These are phyloP conservation scores for Sanghuangporus sanghuang DNA, from an alignment of 1,284 basidiomycete species.

Conservation along the genomic window DNA sequence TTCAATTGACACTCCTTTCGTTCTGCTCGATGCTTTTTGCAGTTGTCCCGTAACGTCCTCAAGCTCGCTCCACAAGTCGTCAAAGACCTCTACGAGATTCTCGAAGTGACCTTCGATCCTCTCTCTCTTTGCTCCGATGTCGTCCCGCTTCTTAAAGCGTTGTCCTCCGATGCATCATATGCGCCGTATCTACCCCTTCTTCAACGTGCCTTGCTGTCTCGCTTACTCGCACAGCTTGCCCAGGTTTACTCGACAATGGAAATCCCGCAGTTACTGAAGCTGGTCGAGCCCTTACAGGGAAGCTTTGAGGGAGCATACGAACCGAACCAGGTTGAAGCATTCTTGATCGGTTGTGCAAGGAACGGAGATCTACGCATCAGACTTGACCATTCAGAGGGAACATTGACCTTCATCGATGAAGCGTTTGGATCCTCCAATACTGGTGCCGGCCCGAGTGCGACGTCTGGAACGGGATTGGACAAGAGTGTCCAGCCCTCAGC, in stretches of 20 bases:
- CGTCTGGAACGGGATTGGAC: slow-evolving; percentile 26
- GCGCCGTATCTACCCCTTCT: slow-evolving; percentile 86
- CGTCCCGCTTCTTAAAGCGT: slow-evolving; percentile 72
- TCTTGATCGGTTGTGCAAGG: slow-evolving; percentile 89
- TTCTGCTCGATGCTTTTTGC: slow-evolving; percentile 8
- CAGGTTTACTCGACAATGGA: slow-evolving; percentile 93
- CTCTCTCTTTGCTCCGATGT: slow-evolving; percentile 82
- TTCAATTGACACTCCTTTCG: background rate
- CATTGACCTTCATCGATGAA: slow-evolving; percentile 85
- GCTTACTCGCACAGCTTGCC: slow-evolving; percentile 90
- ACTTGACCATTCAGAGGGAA: slow-evolving; percentile 86
- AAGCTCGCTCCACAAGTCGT: slow-evolving; percentile 76
- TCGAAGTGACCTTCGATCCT: slow-evolving; percentile 95
- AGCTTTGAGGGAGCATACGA: slow-evolving; percentile 53
- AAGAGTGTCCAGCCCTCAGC: slow-evolving; percentile 62
- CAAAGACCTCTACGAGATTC: slow-evolving; percentile 82
- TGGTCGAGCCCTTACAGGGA: slow-evolving; percentile 70
- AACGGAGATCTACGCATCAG: slow-evolving; percentile 86
- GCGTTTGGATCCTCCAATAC: slow-evolving; percentile 37
- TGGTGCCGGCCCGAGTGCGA: slow-evolving; percentile 18
- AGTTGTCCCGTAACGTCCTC: slow-evolving; percentile 83
- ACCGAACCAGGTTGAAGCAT: slow-evolving; percentile 81
- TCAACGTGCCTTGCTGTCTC: slow-evolving; percentile 88
- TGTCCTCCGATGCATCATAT: slow-evolving; percentile 45
- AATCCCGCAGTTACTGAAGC: slow-evolving; percentile 68